Conservation (phyloP, 2,329 filamentous ascomycete species). For the Penicillium sp. region DNA sequence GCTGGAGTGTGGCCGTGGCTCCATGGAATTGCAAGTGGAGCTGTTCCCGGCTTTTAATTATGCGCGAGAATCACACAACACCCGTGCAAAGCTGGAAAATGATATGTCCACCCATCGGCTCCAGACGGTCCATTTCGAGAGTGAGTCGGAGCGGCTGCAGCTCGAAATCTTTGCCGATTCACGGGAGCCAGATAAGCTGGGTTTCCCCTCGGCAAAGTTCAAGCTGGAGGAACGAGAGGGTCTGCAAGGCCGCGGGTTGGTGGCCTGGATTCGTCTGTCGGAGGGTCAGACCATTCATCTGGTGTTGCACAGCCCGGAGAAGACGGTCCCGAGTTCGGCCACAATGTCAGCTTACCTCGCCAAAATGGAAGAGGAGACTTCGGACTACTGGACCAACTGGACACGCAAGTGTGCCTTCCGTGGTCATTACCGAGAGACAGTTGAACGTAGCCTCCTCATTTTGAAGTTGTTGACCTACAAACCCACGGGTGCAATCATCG, state of each 20-base stretch:
- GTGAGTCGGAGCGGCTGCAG: slow-evolving; percentile 60
- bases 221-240: slow-evolving; percentile 52
- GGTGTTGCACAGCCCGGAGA: slow-evolving; percentile 63
- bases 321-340: slow-evolving; percentile 56
- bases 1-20: slow-evolving; percentile 70
- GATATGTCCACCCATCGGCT: slow-evolving; percentile 45
- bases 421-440: slow-evolving; percentile 70
- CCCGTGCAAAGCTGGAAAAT: slow-evolving; percentile 34
- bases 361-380: slow-evolving; percentile 66
- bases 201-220: slow-evolving; percentile 55
- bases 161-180: slow-evolving; percentile 66
- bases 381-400: slow-evolving; percentile 72
- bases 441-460: slow-evolving; percentile 69
- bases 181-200: slow-evolving; percentile 49
- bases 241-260: slow-evolving; percentile 62
- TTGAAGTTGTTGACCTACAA: slow-evolving; percentile 76
- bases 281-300: slow-evolving; percentile 71
- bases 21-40: slow-evolving; percentile 64
- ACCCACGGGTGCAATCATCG: slow-evolving; percentile 74
- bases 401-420: slow-evolving; percentile 68
- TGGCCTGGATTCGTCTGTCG: slow-evolving; percentile 57
- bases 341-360: slow-evolving; percentile 61
- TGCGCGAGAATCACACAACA: slow-evolving; percentile 59
- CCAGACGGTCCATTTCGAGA: slow-evolving; percentile 64
- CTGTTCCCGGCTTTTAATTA: slow-evolving; percentile 74